Conservation (phyloP, 306 rosid genomes). For the Sindora glabra region DNA sequence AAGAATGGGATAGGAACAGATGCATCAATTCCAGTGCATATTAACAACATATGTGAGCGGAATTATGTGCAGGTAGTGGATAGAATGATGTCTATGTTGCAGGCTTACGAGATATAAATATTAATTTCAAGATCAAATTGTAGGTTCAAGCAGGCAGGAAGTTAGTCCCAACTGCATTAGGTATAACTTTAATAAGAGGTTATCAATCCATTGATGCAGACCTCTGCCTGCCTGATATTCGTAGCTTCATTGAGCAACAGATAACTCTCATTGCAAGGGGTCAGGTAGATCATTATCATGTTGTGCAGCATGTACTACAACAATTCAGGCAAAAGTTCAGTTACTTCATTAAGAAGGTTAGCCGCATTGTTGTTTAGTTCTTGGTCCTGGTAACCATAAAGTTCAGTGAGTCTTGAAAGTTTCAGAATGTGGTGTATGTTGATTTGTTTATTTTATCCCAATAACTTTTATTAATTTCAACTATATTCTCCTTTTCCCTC, state of each 20-base stretch:
- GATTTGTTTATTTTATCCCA: constrained; percentile 3
- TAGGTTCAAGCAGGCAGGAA: constrained; percentile 95
- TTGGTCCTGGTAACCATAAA: constrained; percentile 7
- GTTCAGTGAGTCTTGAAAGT: not conserved
- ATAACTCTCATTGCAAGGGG: constrained; percentile 88
- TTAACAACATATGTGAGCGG: constrained; percentile 94
- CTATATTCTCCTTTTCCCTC: constrained; percentile 2
- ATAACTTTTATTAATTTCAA: not conserved
- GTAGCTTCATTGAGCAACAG: constrained; percentile 98
- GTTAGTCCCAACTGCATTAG: constrained; percentile 78
- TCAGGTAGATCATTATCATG: constrained; percentile 66
- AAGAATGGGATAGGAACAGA: constrained; percentile 95
- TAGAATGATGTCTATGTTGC: constrained; percentile 2
- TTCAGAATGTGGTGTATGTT: not conserved
- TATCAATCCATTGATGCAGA: constrained; percentile 94
- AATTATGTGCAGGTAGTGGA: constrained; percentile 84
- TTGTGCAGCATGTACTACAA: constrained; percentile 79
- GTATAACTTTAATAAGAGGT: constrained; percentile 85
- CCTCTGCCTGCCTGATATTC: constrained; percentile 96
- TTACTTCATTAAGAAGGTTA: constrained; percentile 88
- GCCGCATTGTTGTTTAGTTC: constrained; percentile 6
- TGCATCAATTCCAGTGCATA: constrained; percentile 93
- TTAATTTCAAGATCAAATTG: constrained; percentile 28
- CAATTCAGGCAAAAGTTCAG: constrained; percentile 82
- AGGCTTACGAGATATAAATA: constrained; percentile 8